These are phyloP conservation scores for Cyamopsis tetragonoloba DNA, from an alignment of 306 rosid species.

Conservation along the genomic window DNA sequence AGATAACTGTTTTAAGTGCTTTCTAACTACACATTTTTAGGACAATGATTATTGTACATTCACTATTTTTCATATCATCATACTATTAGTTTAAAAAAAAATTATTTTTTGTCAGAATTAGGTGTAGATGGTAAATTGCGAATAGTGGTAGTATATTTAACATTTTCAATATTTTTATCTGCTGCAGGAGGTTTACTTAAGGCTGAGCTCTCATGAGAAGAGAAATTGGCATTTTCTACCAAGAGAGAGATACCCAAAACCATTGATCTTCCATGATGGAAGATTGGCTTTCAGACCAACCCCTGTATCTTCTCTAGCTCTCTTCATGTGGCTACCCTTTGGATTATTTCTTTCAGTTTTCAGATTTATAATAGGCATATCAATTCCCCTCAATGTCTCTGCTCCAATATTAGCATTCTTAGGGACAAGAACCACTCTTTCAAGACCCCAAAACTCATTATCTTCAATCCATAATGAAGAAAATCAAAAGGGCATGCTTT, in stretches of 20 bases:
- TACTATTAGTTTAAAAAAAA: too few relatives aligned
- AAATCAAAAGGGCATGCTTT: constrained; percentile 42
- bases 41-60: too few relatives aligned
- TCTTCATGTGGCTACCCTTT: constrained; percentile 64
- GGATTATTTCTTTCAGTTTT: constrained; percentile 42
- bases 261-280: constrained; percentile 76
- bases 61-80: too few relatives aligned
- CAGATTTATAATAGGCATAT: constrained; percentile 30
- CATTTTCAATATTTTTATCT: too few relatives aligned
- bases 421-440: constrained; percentile 39
- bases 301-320: constrained; percentile 35
- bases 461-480: neutral
- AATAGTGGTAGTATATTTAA: too few relatives aligned
- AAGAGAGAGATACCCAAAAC: constrained; percentile 50
- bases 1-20: too few relatives aligned
- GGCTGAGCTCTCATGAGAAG: constrained; percentile 48
- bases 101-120: too few relatives aligned
- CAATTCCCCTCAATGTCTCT: constrained; percentile 39
- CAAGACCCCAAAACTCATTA: constrained; percentile 4
- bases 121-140: too few relatives aligned
- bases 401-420: constrained; percentile 55
- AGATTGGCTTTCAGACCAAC: constrained; percentile 67
- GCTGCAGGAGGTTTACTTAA: constrained; percentile 45
- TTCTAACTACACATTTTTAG: too few relatives aligned
- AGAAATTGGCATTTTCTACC: constrained; percentile 49